Percentiles rank a stretch among this genome's conserved stretches.
Evolutionary conservation across 768 basidiomycete species (phyloP).

Genomic region (Phlegmacium glaucopus): DNA sequence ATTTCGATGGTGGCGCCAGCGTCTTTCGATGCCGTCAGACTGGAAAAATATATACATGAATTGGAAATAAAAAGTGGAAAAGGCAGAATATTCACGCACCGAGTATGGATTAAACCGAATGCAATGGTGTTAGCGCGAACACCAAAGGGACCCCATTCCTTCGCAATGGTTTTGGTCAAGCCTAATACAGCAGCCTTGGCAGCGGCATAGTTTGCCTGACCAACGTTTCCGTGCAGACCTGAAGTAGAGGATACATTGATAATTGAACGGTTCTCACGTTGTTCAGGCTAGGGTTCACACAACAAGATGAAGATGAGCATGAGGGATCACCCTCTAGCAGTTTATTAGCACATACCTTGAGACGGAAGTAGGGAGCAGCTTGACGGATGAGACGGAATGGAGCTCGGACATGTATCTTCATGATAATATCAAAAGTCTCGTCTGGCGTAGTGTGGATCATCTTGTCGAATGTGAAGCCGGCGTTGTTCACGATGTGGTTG

Average conservation of each 20-base stretch:
- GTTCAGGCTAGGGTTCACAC: constrained; percentile 37
- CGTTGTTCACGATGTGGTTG: constrained; percentile 86
- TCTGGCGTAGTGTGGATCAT: constrained; percentile 89
- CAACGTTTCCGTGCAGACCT: constrained; percentile 86
- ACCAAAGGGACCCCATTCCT: constrained; percentile 83
- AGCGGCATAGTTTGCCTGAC: constrained; percentile 79
- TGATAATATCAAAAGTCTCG: constrained; percentile 76
- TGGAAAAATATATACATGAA: constrained; percentile 19
- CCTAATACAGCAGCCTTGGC: constrained; percentile 79
- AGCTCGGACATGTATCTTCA: constrained; percentile 82
- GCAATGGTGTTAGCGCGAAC: constrained; percentile 83
- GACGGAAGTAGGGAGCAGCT: constrained; percentile 80
- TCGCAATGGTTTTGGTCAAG: constrained; percentile 81
- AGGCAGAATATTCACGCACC: constrained; percentile 35
- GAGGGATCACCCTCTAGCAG: too few relatives aligned
- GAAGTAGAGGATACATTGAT: constrained; percentile 79
- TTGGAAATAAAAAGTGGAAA: background rate
- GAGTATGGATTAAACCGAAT: constrained; percentile 73
- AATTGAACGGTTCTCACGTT: constrained; percentile 67
- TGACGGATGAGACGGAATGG: constrained; percentile 84
- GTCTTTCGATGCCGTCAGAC: constrained; percentile 79
- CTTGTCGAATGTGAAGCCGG: constrained; percentile 79
- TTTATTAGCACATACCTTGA: constrained; percentile 45
- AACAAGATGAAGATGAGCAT: background rate
- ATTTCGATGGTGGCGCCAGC: constrained; percentile 72